Conservation (phyloP, 345 rosid species). For the Psidium friedrichsthalianum region DNA sequence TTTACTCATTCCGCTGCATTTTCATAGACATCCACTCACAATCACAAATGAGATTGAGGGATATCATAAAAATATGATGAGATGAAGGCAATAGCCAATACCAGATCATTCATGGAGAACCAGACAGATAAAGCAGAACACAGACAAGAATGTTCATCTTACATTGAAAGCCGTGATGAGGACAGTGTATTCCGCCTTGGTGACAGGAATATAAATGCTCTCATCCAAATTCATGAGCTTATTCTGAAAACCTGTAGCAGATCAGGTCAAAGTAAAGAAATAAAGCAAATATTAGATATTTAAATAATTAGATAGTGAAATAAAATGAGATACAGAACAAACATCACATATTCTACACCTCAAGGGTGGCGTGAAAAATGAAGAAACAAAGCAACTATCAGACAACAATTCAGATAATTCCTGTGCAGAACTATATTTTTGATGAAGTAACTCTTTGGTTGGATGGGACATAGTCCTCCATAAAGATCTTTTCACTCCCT, state of each 20-base stretch:
- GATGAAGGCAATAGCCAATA: not conserved
- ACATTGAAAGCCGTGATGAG: slow-evolving; percentile 70
- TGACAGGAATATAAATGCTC: slow-evolving; percentile 69
- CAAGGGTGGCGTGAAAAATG: not conserved
- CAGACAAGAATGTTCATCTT: slow-evolving; percentile 4
- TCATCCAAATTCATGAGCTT: slow-evolving; percentile 69
- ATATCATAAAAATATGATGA: not conserved
- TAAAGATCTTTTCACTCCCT: not conserved
- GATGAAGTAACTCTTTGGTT: not conserved
- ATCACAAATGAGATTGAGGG: not conserved
- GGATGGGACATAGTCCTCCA: not conserved
- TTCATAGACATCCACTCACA: not conserved
- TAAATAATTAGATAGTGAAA: not conserved
- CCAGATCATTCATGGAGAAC: not conserved
- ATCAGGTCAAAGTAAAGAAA: slow-evolving; percentile 7
- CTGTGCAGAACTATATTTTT: not conserved
- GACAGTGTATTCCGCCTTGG: slow-evolving; percentile 71
- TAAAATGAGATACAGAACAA: not conserved
- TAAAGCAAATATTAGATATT: not conserved
- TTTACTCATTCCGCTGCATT: not conserved
- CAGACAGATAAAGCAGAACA: slow-evolving; percentile 3
- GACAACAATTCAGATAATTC: not conserved
- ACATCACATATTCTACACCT: not conserved
- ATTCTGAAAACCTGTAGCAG: slow-evolving; percentile 68
- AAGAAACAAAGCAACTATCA: not conserved